Conservation (phyloP, 202 grass and related monocot genomes). For the Setaria viridis region DNA sequence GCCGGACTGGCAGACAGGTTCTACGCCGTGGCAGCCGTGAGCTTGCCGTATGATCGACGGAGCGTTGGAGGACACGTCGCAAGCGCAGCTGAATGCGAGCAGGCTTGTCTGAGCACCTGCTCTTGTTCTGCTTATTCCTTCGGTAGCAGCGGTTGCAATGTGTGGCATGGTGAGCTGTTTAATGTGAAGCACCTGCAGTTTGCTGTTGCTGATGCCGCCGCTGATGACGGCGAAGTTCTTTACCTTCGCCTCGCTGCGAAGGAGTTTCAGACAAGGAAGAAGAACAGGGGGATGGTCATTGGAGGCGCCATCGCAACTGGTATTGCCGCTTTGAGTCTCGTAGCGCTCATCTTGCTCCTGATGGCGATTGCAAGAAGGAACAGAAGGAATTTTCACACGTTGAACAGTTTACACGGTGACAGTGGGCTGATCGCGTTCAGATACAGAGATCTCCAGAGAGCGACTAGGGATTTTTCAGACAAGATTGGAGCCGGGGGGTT, state of each 20-base stretch:
- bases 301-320: not conserved
- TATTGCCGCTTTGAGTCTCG: not conserved
- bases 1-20: conserved; percentile 15
- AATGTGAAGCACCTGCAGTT: conserved; percentile 19
- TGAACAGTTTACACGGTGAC: not conserved
- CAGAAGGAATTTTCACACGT: not conserved
- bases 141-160: not conserved
- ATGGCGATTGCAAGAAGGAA: not conserved
- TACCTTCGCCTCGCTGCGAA: conserved; percentile 36
- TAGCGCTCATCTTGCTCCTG: not conserved
- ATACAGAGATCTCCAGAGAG: conserved; percentile 32
- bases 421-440: conserved; percentile 26
- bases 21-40: not conserved
- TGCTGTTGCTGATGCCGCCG: conserved; percentile 8
- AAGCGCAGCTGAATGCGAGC: conserved; percentile 6
- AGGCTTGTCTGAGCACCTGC: conserved; percentile 41
- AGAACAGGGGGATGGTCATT: not conserved
- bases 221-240: not conserved
- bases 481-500: conserved; percentile 46
- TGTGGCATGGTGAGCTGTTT: conserved; percentile 31
- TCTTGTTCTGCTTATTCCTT: conserved; percentile 42
- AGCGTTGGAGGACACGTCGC: not conserved
- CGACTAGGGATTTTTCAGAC: conserved; percentile 44
- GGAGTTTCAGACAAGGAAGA: conserved; percentile 8
- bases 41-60: not conserved